phyloP scores from a whole-genome alignment of 1,284 basidiomycete species.

The Trametes pubescens region DNA sequence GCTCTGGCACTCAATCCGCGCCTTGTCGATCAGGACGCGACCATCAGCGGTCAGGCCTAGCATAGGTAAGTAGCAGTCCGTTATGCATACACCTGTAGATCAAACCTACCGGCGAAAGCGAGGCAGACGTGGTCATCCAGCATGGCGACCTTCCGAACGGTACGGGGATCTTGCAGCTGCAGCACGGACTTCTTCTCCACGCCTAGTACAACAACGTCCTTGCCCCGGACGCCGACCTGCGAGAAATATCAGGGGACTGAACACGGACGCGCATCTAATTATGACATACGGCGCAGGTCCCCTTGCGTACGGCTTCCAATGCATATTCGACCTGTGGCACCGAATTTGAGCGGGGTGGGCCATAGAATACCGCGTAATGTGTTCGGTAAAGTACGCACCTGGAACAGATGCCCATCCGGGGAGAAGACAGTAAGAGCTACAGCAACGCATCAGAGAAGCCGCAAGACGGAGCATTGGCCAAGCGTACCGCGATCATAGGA shows the following conservation, averaged over 20 bases:
- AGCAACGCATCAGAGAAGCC: constrained; percentile 3
- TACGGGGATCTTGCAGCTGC: constrained; percentile 97
- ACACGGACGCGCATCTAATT: background rate
- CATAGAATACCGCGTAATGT: constrained; percentile 24
- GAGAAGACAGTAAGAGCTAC: constrained; percentile 93
- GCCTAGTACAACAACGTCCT: constrained; percentile 94
- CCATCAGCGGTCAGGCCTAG: constrained; percentile 97
- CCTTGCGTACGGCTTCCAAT: constrained; percentile 94
- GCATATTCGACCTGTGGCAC: constrained; percentile 93
- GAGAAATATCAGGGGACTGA: background rate
- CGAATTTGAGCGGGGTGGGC: constrained; percentile 5
- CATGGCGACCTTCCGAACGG: constrained; percentile 98
- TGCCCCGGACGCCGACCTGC: constrained; percentile 95
- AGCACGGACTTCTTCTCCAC: constrained; percentile 99
- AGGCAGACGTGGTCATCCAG: constrained; percentile 98
- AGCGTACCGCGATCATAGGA: constrained; percentile 80
- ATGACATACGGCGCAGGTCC: constrained; percentile 90
- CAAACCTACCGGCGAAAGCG: constrained; percentile 89
- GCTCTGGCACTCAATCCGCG: constrained; percentile 96
- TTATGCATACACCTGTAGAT: background rate
- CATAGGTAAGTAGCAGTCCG: background rate
- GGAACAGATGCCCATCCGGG: constrained; percentile 94
- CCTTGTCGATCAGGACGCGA: constrained; percentile 97
- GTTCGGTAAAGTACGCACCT: constrained; percentile 56
- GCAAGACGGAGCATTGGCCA: background rate